These are phyloP conservation scores for Rhodotorula sp. DNA, from an alignment of 1,284 basidiomycete species.

Conservation along the genomic window DNA sequence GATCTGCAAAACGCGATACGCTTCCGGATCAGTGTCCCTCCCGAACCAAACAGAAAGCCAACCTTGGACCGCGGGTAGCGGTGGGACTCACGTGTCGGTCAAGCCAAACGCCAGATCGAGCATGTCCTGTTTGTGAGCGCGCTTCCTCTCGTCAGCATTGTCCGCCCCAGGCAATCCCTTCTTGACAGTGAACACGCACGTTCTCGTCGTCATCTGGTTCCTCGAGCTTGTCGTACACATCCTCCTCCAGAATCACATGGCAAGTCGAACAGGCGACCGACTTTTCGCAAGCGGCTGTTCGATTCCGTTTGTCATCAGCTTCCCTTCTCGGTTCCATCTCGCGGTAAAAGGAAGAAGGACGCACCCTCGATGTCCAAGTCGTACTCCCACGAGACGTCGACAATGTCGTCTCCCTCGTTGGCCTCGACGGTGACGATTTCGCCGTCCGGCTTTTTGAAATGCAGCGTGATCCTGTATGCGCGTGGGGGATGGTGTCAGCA, in stretches of 20 bases:
- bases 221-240: constrained; percentile 77
- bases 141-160: neutral
- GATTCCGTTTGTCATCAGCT: too few species aligned
- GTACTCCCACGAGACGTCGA: constrained; percentile 89
- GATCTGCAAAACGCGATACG: constrained; percentile 50
- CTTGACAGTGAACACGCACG: neutral
- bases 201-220: constrained; percentile 92
- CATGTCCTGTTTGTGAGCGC: constrained; percentile 66
- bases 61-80: too few species aligned
- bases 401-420: constrained; percentile 88
- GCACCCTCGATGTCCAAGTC: constrained; percentile 95
- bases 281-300: constrained; percentile 85
- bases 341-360: too few species aligned
- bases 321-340: too few species aligned
- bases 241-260: constrained; percentile 82
- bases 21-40: neutral
- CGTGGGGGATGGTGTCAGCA: neutral
- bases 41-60: neutral
- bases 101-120: constrained; percentile 96
- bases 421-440: constrained; percentile 74
- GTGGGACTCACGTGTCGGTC: constrained; percentile 74
- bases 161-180: too few species aligned
- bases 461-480: constrained; percentile 71
- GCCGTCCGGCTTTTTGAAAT: constrained; percentile 87
- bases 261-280: constrained; percentile 97